Evolutionary conservation across 1,139 yeast genomes (phyloP).

Genomic region (Geotrichum phurueaensis): DNA sequence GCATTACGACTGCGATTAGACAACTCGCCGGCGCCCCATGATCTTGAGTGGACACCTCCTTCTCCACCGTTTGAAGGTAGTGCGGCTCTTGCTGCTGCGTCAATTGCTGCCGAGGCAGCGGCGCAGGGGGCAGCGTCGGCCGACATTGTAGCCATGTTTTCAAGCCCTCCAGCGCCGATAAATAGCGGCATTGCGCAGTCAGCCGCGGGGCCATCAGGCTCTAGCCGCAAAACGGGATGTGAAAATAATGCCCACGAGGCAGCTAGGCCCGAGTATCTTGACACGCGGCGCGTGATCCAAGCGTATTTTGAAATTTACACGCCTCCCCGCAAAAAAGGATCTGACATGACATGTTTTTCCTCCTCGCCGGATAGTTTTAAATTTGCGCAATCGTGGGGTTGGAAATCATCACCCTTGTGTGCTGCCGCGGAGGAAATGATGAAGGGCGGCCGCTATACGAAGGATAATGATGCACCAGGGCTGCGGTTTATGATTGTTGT

Average conservation of each 20-base stretch:
- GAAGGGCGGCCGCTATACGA: conserved; percentile 5
- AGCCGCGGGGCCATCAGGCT: background rate
- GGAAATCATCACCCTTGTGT: conserved; percentile 48
- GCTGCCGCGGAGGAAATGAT: conserved; percentile 39
- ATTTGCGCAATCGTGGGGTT: conserved; percentile 52
- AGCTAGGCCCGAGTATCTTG: conserved; percentile 29
- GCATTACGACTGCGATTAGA: background rate
- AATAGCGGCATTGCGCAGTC: background rate
- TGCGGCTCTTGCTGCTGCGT: conserved; percentile 5
- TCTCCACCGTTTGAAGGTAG: background rate
- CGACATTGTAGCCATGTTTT: background rate
- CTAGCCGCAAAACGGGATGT: background rate
- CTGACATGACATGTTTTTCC: conserved; percentile 44
- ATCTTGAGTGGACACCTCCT: conserved; percentile 6
- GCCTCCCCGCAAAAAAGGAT: conserved; percentile 40
- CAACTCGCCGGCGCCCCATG: background rate
- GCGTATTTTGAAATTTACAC: conserved; percentile 49
- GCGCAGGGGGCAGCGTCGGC: conserved; percentile 2
- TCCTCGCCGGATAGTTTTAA: conserved; percentile 48
- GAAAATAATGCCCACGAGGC: background rate
- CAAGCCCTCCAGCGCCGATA: background rate
- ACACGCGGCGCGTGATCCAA: conserved; percentile 41
- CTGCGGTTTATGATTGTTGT: conserved; percentile 46
- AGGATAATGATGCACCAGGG: conserved; percentile 34
- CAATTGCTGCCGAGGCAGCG: conserved; percentile 6